Conservation (phyloP, 1,284 basidiomycete species). For the Cryptococcus sp. region DNA sequence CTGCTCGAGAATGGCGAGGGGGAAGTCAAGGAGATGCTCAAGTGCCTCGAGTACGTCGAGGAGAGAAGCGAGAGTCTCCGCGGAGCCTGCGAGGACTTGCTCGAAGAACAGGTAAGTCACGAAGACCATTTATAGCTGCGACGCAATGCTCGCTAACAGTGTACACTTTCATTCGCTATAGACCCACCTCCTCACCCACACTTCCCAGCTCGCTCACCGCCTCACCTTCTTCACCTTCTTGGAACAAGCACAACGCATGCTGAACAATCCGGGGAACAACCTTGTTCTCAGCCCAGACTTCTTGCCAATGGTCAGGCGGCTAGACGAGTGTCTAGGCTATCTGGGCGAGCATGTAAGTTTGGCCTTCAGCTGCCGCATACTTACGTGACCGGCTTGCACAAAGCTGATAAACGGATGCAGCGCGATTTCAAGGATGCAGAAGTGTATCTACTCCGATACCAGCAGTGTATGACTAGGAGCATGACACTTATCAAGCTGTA, state of each 20-base stretch:
- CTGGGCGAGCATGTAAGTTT: constrained; percentile 74
- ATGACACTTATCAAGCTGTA: constrained; percentile 96
- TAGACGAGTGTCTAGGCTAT: constrained; percentile 88
- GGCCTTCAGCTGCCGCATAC: background rate
- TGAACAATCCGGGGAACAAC: constrained; percentile 87
- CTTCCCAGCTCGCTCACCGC: constrained; percentile 74
- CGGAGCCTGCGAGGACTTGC: constrained; percentile 80
- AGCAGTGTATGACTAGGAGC: constrained; percentile 91
- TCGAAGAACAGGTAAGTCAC: constrained; percentile 76
- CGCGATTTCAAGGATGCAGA: constrained; percentile 86
- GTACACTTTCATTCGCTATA: constrained; percentile 46
- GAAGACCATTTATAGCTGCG: background rate
- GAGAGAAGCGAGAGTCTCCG: constrained; percentile 82
- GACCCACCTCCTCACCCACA: constrained; percentile 66
- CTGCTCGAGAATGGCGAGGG: constrained; percentile 69
- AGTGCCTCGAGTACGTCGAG: constrained; percentile 79
- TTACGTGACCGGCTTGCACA: background rate
- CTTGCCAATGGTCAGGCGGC: constrained; percentile 86
- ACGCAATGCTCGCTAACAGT: background rate
- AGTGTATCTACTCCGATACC: constrained; percentile 85
- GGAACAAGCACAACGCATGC: constrained; percentile 81
- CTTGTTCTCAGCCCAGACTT: constrained; percentile 86
- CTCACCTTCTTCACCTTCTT: constrained; percentile 90
- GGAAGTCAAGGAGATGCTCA: constrained; percentile 77
- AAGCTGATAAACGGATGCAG: constrained; percentile 53